Base-by-base conservation (phyloP, 2,329 filamentous ascomycete species). In the Colletotrichum siamense region DNA sequence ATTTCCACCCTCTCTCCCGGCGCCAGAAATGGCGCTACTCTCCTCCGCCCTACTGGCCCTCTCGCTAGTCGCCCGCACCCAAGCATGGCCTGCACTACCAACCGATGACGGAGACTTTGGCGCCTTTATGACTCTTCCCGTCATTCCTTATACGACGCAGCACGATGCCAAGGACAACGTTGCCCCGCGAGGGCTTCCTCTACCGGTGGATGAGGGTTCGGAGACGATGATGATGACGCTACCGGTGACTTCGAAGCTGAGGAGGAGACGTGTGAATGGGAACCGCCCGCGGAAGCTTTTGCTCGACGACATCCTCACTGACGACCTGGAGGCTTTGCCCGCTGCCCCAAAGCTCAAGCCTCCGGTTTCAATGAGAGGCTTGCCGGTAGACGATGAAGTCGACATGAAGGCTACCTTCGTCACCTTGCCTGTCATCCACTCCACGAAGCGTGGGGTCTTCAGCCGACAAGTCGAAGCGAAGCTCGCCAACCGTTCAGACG, bases 401-500 rank as follows among this genome's bases (percentile, higher is more conserved):
- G 71, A 70, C 7, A 63, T 78, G 3, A 64, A 78, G 3, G 79
- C 80, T 10, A 65, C 73, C 6, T 78, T 80, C 3, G 24, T 83
- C 15, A 82, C 81, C 2, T 76, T 84, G 67, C 80, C 84, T 34
- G 81, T 84, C 2, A 79, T 83, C 18, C 79, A 82, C 66, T 81
- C 81, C 18, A 78, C 79, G 65, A 80, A 79, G 67, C 79, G 83
- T 7, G 79, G 80, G 24, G 75, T 89, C 70, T 80, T 83, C 61
- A 85, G 86, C 59, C 84, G 88, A 36, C 86, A 85, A 22, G 82
- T 88, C 55, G 85, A 88, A 64, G 81, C 89, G 4, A 81, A 85
- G 65, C 82, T 91, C 32, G 86, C 87, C 36, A 90, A 90, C 81
- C 85, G 89, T 22, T 87, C 88, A 6, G 89, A 91, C 79, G 85